A percentile compares a stretch with the other conserved stretches of the same genome.
These are phyloP conservation scores for Alternaria alternata DNA, from an alignment of 2,329 filamentous ascomycete genomes.

Conservation along the genomic window DNA sequence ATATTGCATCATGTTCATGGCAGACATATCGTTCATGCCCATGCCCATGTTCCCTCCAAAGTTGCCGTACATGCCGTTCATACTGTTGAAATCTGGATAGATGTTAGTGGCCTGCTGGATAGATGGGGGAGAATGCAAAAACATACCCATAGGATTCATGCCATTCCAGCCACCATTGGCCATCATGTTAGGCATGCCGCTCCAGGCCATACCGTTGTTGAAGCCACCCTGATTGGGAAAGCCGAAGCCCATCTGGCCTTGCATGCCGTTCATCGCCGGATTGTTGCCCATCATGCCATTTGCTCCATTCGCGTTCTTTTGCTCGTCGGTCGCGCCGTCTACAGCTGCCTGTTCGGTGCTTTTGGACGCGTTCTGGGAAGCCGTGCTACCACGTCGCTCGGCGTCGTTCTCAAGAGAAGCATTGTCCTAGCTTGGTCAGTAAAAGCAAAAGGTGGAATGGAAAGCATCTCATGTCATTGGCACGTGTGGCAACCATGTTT, in stretches of 20 bases:
- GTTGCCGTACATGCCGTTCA: conserved; percentile 80
- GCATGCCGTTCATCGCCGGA: conserved; percentile 39
- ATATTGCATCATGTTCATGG: conserved; percentile 72
- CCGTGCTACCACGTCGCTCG: conserved; percentile 27
- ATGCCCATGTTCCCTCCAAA: conserved; percentile 74
- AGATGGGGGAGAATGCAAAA: conserved; percentile 20
- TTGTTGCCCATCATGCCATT: conserved; percentile 31
- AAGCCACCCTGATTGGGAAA: conserved; percentile 59
- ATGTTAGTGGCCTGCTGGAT: conserved; percentile 23
- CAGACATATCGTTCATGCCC: conserved; percentile 78
- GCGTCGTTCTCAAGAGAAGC: conserved; percentile 17
- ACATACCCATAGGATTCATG: conserved; percentile 81
- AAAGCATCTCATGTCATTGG: conserved; percentile 27
- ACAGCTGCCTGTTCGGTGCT: conserved; percentile 28
- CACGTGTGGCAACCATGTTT: conserved; percentile 30
- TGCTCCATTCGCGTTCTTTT: conserved; percentile 26
- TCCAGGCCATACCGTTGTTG: conserved; percentile 66
- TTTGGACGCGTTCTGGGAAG: conserved; percentile 27
- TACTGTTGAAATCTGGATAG: conserved; percentile 56
- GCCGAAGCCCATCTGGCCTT: conserved; percentile 50
- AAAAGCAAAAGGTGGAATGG: conserved; percentile 14
- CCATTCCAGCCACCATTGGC: conserved; percentile 72
- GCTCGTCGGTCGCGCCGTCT: conserved; percentile 27
- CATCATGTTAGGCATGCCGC: conserved; percentile 55
- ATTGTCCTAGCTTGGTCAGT: conserved; percentile 30